phyloP scores from a whole-genome alignment of 805 yeast genomes.

The Nakazawaea populi region DNA sequence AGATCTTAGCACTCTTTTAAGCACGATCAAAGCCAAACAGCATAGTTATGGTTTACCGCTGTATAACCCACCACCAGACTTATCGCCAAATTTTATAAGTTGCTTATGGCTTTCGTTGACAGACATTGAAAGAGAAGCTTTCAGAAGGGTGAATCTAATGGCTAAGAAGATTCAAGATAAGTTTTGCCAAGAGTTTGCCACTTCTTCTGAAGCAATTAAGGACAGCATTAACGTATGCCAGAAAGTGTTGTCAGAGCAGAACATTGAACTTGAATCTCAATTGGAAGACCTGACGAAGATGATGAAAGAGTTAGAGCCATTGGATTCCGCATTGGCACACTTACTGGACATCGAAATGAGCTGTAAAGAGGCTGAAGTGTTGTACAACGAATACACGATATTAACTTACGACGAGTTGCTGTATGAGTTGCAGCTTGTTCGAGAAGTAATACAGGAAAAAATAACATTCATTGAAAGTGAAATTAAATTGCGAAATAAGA shows the following conservation, averaged over 20 bases:
- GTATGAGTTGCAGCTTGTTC: constrained; percentile 30
- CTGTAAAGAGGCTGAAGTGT: constrained; percentile 28
- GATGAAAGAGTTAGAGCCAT: constrained; percentile 28
- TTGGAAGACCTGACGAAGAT: constrained; percentile 26
- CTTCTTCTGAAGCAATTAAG: constrained; percentile 25
- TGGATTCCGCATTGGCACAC: constrained; percentile 22
- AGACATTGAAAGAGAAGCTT: constrained; percentile 24
- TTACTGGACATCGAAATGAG: constrained; percentile 20
- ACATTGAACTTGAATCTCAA: constrained; percentile 32
- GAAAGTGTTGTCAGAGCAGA: constrained; percentile 19
- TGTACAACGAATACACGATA: constrained; percentile 14
- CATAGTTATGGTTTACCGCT: constrained; percentile 26
- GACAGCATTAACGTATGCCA: constrained; percentile 20
- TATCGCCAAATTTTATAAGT: constrained; percentile 22
- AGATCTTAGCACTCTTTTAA: constrained; percentile 25
- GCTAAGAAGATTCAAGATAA: constrained; percentile 26
- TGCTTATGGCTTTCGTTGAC: constrained; percentile 24
- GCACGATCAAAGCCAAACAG: constrained; percentile 29
- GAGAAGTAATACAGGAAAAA: constrained; percentile 30
- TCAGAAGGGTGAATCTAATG: constrained; percentile 23
- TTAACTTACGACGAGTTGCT: constrained; percentile 29
- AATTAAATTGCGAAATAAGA: constrained; percentile 18
- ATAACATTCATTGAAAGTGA: constrained; percentile 37
- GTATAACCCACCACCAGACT: constrained; percentile 27
- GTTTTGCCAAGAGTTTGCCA: constrained; percentile 24